Conservation (phyloP, 2,329 filamentous ascomycete species). For the Aspergillus versicolor region DNA sequence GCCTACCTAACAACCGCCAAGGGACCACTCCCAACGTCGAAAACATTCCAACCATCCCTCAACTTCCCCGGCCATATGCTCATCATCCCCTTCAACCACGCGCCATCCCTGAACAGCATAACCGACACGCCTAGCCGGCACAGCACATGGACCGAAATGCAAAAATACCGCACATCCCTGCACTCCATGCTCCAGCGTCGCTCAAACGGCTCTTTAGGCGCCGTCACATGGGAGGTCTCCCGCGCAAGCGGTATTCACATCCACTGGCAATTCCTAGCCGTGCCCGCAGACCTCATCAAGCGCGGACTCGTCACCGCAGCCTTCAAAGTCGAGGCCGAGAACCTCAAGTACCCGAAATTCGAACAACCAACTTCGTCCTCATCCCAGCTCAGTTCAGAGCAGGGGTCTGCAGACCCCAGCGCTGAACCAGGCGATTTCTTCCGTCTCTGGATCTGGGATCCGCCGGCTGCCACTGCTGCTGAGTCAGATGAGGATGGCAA, state of each 20-base stretch:
- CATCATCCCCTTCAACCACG: slow-evolving; percentile 83
- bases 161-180: slow-evolving; percentile 70
- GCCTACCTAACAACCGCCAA: slow-evolving; percentile 89
- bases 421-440: slow-evolving; percentile 65
- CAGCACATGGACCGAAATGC: slow-evolving; percentile 76
- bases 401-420: slow-evolving; percentile 33
- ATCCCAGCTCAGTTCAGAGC: neutral
- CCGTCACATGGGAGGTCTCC: slow-evolving; percentile 91
- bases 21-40: slow-evolving; percentile 73
- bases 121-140: slow-evolving; percentile 55
- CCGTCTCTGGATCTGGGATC: slow-evolving; percentile 75
- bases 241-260: slow-evolving; percentile 77
- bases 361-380: slow-evolving; percentile 35
- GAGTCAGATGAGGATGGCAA: slow-evolving; percentile 6
- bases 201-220: slow-evolving; percentile 62
- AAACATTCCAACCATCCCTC: slow-evolving; percentile 67
- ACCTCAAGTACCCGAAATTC: slow-evolving; percentile 60
- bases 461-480: slow-evolving; percentile 3
- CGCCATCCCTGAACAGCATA: slow-evolving; percentile 71
- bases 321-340: slow-evolving; percentile 86
- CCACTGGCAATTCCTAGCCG: slow-evolving; percentile 90
- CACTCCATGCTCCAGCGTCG: slow-evolving; percentile 69
- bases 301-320: slow-evolving; percentile 80
- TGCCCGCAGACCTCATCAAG: slow-evolving; percentile 65
- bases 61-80: slow-evolving; percentile 82